Percentiles rank a stretch among this genome's conserved stretches.
phyloP scores from a whole-genome alignment of 1,139 yeast genomes.

The Saccharomyces hybrid region DNA sequence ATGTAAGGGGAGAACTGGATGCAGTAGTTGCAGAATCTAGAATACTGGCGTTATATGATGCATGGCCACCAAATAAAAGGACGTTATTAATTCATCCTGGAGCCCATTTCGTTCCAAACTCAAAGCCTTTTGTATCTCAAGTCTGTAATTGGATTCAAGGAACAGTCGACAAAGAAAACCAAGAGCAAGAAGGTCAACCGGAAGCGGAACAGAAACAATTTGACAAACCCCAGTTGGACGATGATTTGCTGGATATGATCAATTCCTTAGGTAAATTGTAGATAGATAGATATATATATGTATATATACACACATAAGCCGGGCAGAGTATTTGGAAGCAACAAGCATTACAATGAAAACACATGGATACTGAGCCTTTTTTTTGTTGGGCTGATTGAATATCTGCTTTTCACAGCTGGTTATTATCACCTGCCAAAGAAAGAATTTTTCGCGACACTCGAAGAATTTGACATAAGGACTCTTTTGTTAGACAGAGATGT shows the following conservation, averaged over 20 bases:
- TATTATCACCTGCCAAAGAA: background rate
- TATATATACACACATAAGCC: no score
- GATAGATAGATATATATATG: background rate
- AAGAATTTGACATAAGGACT: background rate
- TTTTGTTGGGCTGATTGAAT: no score
- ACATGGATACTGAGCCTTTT: background rate
- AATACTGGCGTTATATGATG: conserved; percentile 50
- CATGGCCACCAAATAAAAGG: conserved; percentile 41
- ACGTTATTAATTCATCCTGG: conserved; percentile 68
- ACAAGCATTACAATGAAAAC: background rate
- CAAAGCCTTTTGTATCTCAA: conserved; percentile 50
- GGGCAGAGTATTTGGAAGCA: background rate
- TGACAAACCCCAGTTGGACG: conserved; percentile 18
- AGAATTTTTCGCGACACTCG: background rate
- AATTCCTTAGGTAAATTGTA: conserved; percentile 24
- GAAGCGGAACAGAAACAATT: conserved; percentile 1
- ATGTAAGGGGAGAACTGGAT: conserved; percentile 79
- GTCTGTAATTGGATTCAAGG: conserved; percentile 50
- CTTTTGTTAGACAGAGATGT: background rate
- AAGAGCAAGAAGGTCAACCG: background rate
- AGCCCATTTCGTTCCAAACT: conserved; percentile 82
- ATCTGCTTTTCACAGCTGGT: background rate
- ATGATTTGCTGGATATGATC: conserved; percentile 26
- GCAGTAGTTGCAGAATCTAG: conserved; percentile 79
- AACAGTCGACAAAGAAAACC: background rate